Percentiles rank a stretch among this genome's conserved stretches.
phyloP scores from a whole-genome alignment of 768 basidiomycete genomes.

The Kwoniella bestiolae region DNA sequence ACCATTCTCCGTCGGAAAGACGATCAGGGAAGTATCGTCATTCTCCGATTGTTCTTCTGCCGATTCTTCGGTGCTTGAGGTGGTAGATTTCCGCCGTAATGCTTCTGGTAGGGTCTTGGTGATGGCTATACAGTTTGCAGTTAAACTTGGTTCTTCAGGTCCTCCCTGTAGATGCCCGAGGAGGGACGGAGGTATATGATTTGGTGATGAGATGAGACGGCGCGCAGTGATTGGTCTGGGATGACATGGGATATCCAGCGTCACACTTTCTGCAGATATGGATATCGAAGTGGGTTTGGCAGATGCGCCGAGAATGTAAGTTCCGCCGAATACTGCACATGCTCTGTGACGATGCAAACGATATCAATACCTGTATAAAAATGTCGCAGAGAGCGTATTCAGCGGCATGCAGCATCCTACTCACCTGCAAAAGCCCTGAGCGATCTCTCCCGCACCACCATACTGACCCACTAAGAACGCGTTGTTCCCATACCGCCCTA shows the following conservation, averaged over 20 bases:
- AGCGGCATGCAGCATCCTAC: slow-evolving; percentile 12
- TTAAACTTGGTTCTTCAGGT: slow-evolving; percentile 2
- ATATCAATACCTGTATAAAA: no score
- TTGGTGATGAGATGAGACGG: slow-evolving; percentile 36
- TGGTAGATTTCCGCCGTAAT: slow-evolving; percentile 9
- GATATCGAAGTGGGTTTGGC: slow-evolving; percentile 34
- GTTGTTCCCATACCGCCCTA: slow-evolving; percentile 82
- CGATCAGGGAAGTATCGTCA: slow-evolving; percentile 52
- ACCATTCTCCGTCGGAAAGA: slow-evolving; percentile 51
- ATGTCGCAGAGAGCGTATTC: no score
- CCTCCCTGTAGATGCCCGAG: neutral
- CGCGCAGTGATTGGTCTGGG: slow-evolving; percentile 36
- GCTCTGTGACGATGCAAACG: slow-evolving; percentile 61
- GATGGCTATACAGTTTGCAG: slow-evolving; percentile 48
- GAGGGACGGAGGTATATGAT: slow-evolving; percentile 34
- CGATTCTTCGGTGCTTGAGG: neutral
- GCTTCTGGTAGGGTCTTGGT: slow-evolving; percentile 28
- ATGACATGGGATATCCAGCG: slow-evolving; percentile 41
- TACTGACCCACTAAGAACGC: slow-evolving; percentile 95
- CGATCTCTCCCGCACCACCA: slow-evolving; percentile 87
- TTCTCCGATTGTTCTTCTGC: slow-evolving; percentile 20
- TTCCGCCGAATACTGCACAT: slow-evolving; percentile 70
- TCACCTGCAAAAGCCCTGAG: slow-evolving; percentile 74
- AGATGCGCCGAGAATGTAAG: slow-evolving; percentile 59
- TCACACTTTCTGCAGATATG: slow-evolving; percentile 7